These are phyloP conservation scores for Erodium moschatum DNA, from an alignment of 441 rosid species.

Conservation along the genomic window DNA sequence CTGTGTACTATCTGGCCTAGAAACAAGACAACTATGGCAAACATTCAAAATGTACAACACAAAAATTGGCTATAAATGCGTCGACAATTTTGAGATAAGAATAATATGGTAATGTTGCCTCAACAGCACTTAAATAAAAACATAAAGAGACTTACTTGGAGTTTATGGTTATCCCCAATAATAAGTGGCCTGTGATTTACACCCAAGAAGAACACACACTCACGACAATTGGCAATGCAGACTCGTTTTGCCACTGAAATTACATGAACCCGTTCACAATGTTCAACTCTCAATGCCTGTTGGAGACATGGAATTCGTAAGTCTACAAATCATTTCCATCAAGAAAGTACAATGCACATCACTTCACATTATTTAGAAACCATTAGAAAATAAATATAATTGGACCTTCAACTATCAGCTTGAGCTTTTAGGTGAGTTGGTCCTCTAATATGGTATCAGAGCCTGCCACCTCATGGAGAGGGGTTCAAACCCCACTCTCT, in stretches of 20 bases:
- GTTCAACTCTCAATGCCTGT: constrained; percentile 89
- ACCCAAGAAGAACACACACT: constrained; percentile 88
- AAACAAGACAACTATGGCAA: no score
- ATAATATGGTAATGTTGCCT: neutral
- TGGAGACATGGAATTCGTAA: constrained; percentile 17
- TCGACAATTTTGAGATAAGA: neutral
- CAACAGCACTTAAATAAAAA: neutral
- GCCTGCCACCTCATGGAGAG: no score
- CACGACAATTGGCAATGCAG: constrained; percentile 92
- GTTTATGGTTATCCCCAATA: constrained; percentile 93
- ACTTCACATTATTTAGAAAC: no score
- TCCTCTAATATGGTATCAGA: no score
- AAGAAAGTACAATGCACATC: neutral
- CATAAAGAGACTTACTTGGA: constrained; percentile 50
- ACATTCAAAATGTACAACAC: no score
- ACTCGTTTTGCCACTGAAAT: constrained; percentile 76
- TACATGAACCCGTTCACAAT: constrained; percentile 96
- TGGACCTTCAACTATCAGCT: no score
- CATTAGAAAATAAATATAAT: no score
- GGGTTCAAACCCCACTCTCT: no score
- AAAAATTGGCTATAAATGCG: no score
- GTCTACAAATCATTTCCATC: neutral
- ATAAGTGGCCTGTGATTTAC: constrained; percentile 91
- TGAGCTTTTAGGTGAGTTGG: no score
- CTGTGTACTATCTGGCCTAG: no score